A percentile compares a stretch with the other conserved stretches of the same genome.
Evolutionary conservation across 345 rosid species (phyloP).

Genomic region (Durio zibethinus): DNA sequence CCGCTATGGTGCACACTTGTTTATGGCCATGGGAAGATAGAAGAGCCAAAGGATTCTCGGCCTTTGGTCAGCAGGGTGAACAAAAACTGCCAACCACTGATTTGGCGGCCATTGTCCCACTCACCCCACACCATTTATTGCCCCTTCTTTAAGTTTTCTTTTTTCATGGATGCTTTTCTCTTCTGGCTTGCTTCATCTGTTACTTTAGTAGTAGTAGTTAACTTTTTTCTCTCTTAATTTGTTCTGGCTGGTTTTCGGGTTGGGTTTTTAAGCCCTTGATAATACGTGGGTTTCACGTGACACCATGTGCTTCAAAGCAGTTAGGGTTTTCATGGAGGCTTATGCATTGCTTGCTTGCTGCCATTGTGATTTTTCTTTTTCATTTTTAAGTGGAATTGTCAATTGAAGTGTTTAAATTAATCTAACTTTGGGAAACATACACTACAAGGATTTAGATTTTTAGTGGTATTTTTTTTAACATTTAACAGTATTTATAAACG

Average conservation of each 20-base stretch:
- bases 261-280: neutral
- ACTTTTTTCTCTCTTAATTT: no score
- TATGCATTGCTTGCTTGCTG: neutral
- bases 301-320: neutral
- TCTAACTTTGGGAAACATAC: no score
- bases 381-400: no score
- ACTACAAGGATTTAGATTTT: no score
- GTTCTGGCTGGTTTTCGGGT: neutral
- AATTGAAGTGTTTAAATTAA: no score
- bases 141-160: neutral
- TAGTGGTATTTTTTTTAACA: no score
- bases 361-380: no score
- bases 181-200: neutral
- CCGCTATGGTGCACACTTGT: neutral
- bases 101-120: slow-evolving; percentile 27
- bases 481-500: no score
- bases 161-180: no score
- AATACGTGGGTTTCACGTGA: neutral
- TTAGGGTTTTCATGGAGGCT: neutral
- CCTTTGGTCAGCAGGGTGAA: neutral
- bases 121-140: slow-evolving; percentile 17
- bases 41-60: neutral
- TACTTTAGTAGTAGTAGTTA: no score
- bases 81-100: neutral
- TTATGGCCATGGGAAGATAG: slow-evolving; percentile 1